Evolutionary conservation across 352 stramenopile species (phyloP).

Genomic region (Globisporangium apiculatum): DNA sequence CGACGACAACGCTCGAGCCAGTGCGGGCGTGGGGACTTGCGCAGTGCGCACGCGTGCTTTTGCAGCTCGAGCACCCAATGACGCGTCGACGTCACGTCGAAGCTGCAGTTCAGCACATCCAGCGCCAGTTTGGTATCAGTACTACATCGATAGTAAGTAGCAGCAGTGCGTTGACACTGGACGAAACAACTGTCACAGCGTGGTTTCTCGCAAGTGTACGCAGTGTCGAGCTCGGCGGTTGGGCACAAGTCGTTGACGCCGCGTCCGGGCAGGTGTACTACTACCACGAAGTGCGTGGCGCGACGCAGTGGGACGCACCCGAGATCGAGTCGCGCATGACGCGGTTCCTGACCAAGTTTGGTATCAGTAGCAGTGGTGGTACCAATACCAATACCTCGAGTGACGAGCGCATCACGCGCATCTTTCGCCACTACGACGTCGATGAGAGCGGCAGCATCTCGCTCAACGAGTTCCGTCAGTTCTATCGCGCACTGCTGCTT

Average conservation of each 20-base stretch:
- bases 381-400: slow-evolving; percentile 8
- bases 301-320: slow-evolving; percentile 66
- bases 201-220: slow-evolving; percentile 38
- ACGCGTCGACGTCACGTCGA: slow-evolving; percentile 24
- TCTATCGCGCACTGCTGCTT: slow-evolving; percentile 48
- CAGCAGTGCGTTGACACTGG: background rate
- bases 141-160: too few species aligned
- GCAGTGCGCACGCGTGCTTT: slow-evolving; percentile 22
- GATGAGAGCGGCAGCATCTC: slow-evolving; percentile 62
- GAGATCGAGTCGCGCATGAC: slow-evolving; percentile 43
- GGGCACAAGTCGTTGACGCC: slow-evolving; percentile 44
- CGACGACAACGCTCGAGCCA: background rate
- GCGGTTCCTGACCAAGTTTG: slow-evolving; percentile 39
- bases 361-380: slow-evolving; percentile 6
- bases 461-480: slow-evolving; percentile 42
- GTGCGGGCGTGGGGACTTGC: slow-evolving; percentile 13
- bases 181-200: slow-evolving; percentile 19
- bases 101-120: slow-evolving; percentile 17
- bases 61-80: slow-evolving; percentile 30
- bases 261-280: slow-evolving; percentile 41
- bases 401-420: slow-evolving; percentile 49
- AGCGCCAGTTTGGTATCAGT: slow-evolving; percentile 13
- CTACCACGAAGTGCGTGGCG: slow-evolving; percentile 46
- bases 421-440: slow-evolving; percentile 64
- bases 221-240: slow-evolving; percentile 43